Evolutionary conservation across 2,329 filamentous ascomycete genomes (phyloP), one percentile per base, ranked within the genome.

Genomic region (Phaeosphaeriaceae sp.): DNA sequence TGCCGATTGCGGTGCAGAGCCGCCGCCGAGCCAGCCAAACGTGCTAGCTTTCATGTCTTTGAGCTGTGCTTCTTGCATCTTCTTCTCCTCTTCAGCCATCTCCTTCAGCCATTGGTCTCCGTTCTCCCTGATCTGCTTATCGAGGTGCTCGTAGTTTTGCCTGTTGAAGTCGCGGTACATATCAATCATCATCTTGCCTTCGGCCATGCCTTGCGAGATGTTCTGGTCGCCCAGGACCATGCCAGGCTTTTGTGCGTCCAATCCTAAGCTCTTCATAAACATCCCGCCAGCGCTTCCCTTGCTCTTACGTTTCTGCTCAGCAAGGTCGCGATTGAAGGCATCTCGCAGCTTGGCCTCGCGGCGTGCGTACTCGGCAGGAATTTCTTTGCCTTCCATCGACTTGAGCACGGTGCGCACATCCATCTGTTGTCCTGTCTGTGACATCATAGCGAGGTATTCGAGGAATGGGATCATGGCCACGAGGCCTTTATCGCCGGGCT

Each of bases 101-200:
- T 98, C 94, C 83, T 93, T 93, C 68, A 99, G 84, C 92, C 93
- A 97, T 81, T 94, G 92, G 77, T 94, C 92, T 52, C 93, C 95
- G 75, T 98, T 95, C 78, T 96, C 91, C 48, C 90, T 86, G 69
- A 99, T 96, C 81, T 97, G 91, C 79, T 89, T 89, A 79, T 98
- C 94, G 61, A 98, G 85, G 67, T 89, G 81, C 82, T 96, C 88
- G 79, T 98, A 99, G 79, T 93, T 91, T 77, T 90, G 89, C 80
- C 93, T 91, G 33, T 95, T 95, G 50, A 93, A 87, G 81, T 99
- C 95, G 50, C 95, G 89, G 51, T 95, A 93, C 77, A 96, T 89
- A 74, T 99, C 95, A 79, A 93, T 93, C 66, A 97, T 83, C 92
- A 98, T 97, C 86, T 98, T 99, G 70, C 94, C 95, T 78, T 97